Percentiles rank a stretch among this genome's conserved stretches.
Evolutionary conservation across 495 filamentous ascomycete genomes (phyloP).

Genomic region (Delitschia confertaspora): DNA sequence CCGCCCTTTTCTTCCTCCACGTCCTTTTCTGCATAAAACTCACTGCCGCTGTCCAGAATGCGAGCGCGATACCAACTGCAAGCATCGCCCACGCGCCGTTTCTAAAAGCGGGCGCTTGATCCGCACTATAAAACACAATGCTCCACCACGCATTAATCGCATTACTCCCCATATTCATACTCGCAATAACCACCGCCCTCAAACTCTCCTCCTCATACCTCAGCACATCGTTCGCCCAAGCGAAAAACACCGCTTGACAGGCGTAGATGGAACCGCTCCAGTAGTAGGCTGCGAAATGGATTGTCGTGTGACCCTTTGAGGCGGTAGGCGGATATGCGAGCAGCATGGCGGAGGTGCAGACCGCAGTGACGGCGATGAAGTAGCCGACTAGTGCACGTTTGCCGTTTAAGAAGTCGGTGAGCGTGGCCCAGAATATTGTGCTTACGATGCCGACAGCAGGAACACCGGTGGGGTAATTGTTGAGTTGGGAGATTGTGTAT

Average conservation of each 20-base stretch:
- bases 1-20: slow-evolving; percentile 13
- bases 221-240: slow-evolving; percentile 53
- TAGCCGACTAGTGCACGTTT: slow-evolving; percentile 43
- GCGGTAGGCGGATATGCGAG: slow-evolving; percentile 39
- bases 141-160: slow-evolving; percentile 55
- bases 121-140: slow-evolving; percentile 54
- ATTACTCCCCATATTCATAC: slow-evolving; percentile 58
- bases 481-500: slow-evolving; percentile 30
- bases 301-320: slow-evolving; percentile 36
- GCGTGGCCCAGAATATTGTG: slow-evolving; percentile 46
- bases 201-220: slow-evolving; percentile 76
- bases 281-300: slow-evolving; percentile 46
- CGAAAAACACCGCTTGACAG: slow-evolving; percentile 52
- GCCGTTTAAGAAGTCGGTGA: slow-evolving; percentile 45
- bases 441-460: slow-evolving; percentile 42
- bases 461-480: slow-evolving; percentile 40
- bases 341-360: slow-evolving; percentile 43
- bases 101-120: slow-evolving; percentile 50
- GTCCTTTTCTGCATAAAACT: slow-evolving; percentile 17
- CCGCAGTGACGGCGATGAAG: slow-evolving; percentile 44
- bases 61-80: slow-evolving; percentile 21
- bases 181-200: slow-evolving; percentile 80
- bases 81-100: slow-evolving; percentile 29
- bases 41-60: slow-evolving; percentile 22
- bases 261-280: slow-evolving; percentile 47